These are phyloP conservation scores for Penicillium concentricum DNA, from an alignment of 2,329 filamentous ascomycete species.

Conservation along the genomic window DNA sequence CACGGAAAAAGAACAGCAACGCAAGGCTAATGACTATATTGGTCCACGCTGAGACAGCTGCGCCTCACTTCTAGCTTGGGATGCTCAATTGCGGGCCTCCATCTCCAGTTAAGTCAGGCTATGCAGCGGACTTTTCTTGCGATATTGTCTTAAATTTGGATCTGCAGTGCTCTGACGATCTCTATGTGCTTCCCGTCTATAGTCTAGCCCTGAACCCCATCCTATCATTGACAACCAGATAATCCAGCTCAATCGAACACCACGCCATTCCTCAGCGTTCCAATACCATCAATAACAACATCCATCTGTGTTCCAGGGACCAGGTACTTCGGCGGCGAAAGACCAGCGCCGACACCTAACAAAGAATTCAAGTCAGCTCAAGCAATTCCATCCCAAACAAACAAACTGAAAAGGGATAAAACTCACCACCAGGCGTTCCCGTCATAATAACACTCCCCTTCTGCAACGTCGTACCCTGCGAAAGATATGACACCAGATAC, in stretches of 20 bases:
- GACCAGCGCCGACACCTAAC: constrained; percentile 42
- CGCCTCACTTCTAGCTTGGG: not conserved
- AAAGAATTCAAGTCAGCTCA: not conserved
- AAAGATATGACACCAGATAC: constrained; percentile 34
- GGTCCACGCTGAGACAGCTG: constrained; percentile 5
- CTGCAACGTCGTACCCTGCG: constrained; percentile 44
- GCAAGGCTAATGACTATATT: not conserved
- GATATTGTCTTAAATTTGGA: not conserved
- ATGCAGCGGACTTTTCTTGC: not conserved
- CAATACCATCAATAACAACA: constrained; percentile 41
- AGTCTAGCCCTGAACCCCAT: not conserved
- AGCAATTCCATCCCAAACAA: not conserved
- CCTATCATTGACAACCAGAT: not conserved
- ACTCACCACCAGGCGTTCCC: constrained; percentile 45
- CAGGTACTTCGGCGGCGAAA: constrained; percentile 43
- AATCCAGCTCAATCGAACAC: constrained; percentile 20
- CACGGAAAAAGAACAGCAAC: not conserved
- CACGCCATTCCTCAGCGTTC: constrained; percentile 41
- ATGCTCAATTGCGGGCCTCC: not conserved
- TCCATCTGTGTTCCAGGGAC: constrained; percentile 43
- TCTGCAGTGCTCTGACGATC: not conserved
- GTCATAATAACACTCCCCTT: constrained; percentile 53
- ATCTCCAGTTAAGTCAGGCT: not conserved
- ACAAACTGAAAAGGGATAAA: not conserved
- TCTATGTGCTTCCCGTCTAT: not conserved